Base-by-base conservation (phyloP, 371 early-diverging fungal species). In the Conidiobolus incongruus region DNA sequence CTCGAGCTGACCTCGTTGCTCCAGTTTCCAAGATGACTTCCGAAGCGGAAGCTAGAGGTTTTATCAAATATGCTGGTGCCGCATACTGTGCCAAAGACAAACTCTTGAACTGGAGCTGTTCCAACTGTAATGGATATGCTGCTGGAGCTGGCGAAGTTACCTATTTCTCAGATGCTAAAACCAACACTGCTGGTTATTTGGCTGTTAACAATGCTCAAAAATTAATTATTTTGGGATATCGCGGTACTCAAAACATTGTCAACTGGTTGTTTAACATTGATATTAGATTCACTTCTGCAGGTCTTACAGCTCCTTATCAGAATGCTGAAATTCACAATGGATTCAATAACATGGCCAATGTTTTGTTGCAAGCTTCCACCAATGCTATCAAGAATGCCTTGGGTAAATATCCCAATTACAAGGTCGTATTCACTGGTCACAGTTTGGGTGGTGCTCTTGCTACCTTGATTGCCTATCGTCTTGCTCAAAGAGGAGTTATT, bases 381-480 rank as follows among this genome's bases (percentile, higher is more conserved):
- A 4, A 4, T 15, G 24, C 36, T 8, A 13, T 45, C 12, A 22
- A 35, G 28, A 5, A 36, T 30, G 19, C 21, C 7, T 4, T 24
- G n/a, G 17, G 19, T 15, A 3, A 42, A 28, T 23, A 42, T 38
- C 44, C 45, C 17, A 34, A 23, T 26, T 48, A 44, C 20, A 44
- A 44, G n/a, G 8, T 44, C 24, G 29, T 48, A 37, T n/a, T n/a
- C 8, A 37, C 37, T 32, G 49, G 49, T 8, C 49, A 48, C 29
- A 37, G 38, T 22, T 31, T 48, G 33, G 49, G 49, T 16, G 49
- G 49, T 12, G 38, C 38, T 22, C 5, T 38, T 5, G 38, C 38
- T 11, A 22, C 22, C 5, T 19, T 38, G 4, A 3, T 22, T 2
- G 38, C 17, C 2, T 23, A 19, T 12, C 5, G 19, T 19, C 6